Base-by-base conservation (phyloP, 1,284 basidiomycete genomes). In the Stereum hirsutum region DNA sequence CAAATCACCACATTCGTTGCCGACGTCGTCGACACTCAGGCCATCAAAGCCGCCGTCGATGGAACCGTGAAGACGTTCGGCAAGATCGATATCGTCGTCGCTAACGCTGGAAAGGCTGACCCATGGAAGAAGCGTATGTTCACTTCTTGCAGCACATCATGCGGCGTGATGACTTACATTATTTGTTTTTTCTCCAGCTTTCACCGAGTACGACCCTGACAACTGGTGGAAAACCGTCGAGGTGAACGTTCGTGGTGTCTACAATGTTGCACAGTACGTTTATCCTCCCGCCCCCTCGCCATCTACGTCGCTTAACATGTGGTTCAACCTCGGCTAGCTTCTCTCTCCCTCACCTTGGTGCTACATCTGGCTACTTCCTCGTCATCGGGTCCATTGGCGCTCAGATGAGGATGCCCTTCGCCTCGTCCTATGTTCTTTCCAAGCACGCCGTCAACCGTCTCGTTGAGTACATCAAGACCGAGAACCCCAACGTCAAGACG, bases 61-160 rank as follows among this genome's bases (percentile, higher is more conserved):
- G 49, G 28, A 2, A 37, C 45, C 4, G 39, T 52, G 1, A 44
- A 36, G 4, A 42, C 17, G 25, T 51, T 49, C 25, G 51, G 49
- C 7, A 46, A 34, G 24, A 39, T 53, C 25, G 51, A 53, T 33
- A 32, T 53, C 20, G 28, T 45, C 12, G 31, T 53, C 24, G 47
- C 50, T 11, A 53, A 53, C 38, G 51, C 48, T 8, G 48, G 43
- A 6, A 35, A 21, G 3, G 15, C 24, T 7, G 5, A 15, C 7
- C 14, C 15, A 4, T 28, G n/a, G 24, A 25, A 35, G 20, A 12
- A 26, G 20, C 25, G 39, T 48, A 28, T 11, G 25, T 41, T 14
- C n/a, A n/a, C n/a, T n/a, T n/a, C n/a, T n/a, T 25, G 19, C 5
- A 5, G 11, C 11, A 14, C 10, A 12, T 19, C 3, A 8, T 14